phyloP scores from a whole-genome alignment of 2,329 filamentous ascomycete species.

The Westerdykella aurantiaca region DNA sequence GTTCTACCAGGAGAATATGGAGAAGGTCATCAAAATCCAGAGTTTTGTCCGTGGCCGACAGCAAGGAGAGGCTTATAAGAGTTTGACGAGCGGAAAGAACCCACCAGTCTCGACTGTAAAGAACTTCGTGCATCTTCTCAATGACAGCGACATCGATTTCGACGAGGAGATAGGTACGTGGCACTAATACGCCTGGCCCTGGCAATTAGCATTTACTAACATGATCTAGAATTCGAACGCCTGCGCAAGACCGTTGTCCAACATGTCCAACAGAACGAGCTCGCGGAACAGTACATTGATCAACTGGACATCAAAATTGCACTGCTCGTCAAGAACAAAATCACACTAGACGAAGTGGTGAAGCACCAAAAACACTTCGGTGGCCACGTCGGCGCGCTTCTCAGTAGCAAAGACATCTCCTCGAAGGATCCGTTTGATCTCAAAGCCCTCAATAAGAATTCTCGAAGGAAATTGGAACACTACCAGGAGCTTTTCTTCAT shows the following conservation, averaged over 20 bases:
- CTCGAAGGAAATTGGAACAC: slow-evolving; percentile 86
- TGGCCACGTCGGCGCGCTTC: slow-evolving; percentile 74
- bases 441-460: slow-evolving; percentile 95
- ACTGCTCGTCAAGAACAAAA: slow-evolving; percentile 97
- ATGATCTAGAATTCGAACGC: slow-evolving; percentile 70
- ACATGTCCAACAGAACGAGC: slow-evolving; percentile 93
- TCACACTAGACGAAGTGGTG: slow-evolving; percentile 94
- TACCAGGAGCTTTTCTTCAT: slow-evolving; percentile 98
- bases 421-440: slow-evolving; percentile 92
- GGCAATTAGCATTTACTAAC: slow-evolving; percentile 12
- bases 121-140: slow-evolving; percentile 94
- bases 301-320: slow-evolving; percentile 99
- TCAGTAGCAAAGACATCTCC: slow-evolving; percentile 82
- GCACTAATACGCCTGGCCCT: not conserved
- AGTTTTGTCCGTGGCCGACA: slow-evolving; percentile 93
- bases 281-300: slow-evolving; percentile 95
- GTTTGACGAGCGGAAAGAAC: slow-evolving; percentile 90
- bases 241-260: slow-evolving; percentile 94
- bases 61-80: slow-evolving; percentile 97
- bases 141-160: slow-evolving; percentile 98
- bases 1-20: slow-evolving; percentile 94
- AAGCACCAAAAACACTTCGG: slow-evolving; percentile 96
- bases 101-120: slow-evolving; percentile 95
- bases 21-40: slow-evolving; percentile 97
- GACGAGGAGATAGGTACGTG: slow-evolving; percentile 76